Conservation (phyloP, 75 land plant species). For the Pinus taeda region DNA sequence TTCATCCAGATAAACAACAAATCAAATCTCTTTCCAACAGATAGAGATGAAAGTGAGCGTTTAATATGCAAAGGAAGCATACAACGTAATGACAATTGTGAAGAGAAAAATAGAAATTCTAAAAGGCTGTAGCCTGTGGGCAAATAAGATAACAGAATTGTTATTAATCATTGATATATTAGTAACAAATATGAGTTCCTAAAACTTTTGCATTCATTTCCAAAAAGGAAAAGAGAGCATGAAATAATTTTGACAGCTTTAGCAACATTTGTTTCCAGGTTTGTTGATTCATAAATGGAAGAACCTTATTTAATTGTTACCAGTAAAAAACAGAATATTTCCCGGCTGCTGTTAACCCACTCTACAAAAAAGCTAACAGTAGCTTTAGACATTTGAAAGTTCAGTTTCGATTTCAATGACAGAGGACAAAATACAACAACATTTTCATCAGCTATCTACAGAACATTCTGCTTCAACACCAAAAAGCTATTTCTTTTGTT, state of each 20-base stretch:
- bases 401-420: too few species aligned
- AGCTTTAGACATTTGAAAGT: too few species aligned
- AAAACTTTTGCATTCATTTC: background rate
- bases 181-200: background rate
- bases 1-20: background rate
- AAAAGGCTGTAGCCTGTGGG: background rate
- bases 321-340: background rate
- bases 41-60: background rate
- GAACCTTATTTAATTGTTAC: background rate
- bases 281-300: background rate
- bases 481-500: background rate
- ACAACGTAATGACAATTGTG: background rate
- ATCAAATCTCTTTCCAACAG: background rate
- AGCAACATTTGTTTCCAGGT: background rate
- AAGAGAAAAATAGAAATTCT: background rate
- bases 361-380: too few species aligned
- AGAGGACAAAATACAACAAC: background rate
- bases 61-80: background rate
- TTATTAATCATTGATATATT: background rate
- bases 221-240: background rate
- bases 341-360: background rate
- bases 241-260: background rate
- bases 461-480: background rate
- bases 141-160: background rate
- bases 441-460: background rate